These are phyloP conservation scores for Tuber magnatum DNA, from an alignment of 495 filamentous ascomycete genomes.

Conservation along the genomic window DNA sequence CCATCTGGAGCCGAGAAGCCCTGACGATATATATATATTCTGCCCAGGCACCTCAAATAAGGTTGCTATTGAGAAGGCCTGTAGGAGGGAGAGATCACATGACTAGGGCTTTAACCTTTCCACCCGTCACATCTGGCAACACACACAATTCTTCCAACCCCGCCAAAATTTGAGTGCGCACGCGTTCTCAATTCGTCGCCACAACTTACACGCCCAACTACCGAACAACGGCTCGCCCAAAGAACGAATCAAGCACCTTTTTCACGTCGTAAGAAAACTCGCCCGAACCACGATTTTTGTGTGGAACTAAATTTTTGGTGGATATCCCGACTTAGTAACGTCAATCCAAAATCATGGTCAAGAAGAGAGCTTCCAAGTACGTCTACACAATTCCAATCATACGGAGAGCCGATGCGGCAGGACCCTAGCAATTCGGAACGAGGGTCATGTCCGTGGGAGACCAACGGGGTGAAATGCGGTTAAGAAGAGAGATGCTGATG, in stretches of 20 bases:
- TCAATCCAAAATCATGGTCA: conserved; percentile 87
- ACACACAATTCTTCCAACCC: conserved; percentile 11
- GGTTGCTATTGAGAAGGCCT: not conserved
- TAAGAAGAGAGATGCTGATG: conserved; percentile 9
- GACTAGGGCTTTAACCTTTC: conserved; percentile 22
- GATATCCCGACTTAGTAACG: not conserved
- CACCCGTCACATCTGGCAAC: conserved; percentile 24
- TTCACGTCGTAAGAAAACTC: not conserved
- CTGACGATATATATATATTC: not conserved
- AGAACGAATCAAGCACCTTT: conserved; percentile 10
- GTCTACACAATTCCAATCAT: conserved; percentile 29
- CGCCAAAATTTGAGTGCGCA: conserved; percentile 19
- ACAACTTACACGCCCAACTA: conserved; percentile 11
- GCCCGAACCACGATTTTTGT: not conserved
- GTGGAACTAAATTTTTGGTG: not conserved
- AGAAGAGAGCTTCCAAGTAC: conserved; percentile 99
- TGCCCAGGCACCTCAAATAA: not conserved
- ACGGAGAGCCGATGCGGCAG: not conserved
- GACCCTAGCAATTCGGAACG: not conserved
- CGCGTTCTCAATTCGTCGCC: conserved; percentile 14
- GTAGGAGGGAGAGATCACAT: conserved; percentile 11
- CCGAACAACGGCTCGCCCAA: conserved; percentile 3
- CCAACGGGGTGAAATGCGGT: not conserved
- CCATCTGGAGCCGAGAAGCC: not conserved
- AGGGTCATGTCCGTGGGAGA: conserved; percentile 19